Evolutionary conservation across 257 asterid species (phyloP).

Genomic region (Linderniella brevidens): DNA sequence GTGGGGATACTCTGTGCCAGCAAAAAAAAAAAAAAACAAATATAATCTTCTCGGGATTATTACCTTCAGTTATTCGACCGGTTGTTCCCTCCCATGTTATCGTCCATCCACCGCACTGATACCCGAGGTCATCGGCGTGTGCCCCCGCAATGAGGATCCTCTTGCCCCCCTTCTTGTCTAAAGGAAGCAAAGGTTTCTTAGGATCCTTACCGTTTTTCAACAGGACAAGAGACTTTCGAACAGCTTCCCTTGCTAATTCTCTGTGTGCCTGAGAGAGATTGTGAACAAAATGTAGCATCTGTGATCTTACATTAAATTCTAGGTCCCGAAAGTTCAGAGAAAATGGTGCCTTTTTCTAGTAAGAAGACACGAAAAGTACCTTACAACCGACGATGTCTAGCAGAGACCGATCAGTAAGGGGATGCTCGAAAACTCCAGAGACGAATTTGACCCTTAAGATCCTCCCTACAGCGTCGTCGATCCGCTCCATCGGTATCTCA

Average conservation of each 20-base stretch:
- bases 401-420: slow-evolving; percentile 63
- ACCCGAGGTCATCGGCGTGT: slow-evolving; percentile 97
- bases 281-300: background rate
- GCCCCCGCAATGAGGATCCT: slow-evolving; percentile 72
- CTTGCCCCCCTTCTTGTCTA: slow-evolving; percentile 57
- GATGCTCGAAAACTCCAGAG: slow-evolving; percentile 76
- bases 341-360: background rate
- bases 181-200: slow-evolving; percentile 64
- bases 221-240: slow-evolving; percentile 68
- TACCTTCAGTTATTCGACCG: slow-evolving; percentile 86
- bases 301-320: no score
- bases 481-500: slow-evolving; percentile 66
- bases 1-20: no score
- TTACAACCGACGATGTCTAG: slow-evolving; percentile 76
- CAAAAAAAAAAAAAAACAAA: no score
- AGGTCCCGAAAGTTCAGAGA: background rate
- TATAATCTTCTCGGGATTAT: no score
- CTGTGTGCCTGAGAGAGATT: slow-evolving; percentile 21
- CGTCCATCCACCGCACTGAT: slow-evolving; percentile 98
- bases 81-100: slow-evolving; percentile 71
- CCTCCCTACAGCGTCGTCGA: slow-evolving; percentile 92
- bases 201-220: slow-evolving; percentile 84
- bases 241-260: slow-evolving; percentile 46
- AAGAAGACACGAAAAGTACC: slow-evolving; percentile 27
- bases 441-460: slow-evolving; percentile 80